phyloP scores from a whole-genome alignment of 192 early-diverging fungal genomes.

The Coemansia nantahalensis region DNA sequence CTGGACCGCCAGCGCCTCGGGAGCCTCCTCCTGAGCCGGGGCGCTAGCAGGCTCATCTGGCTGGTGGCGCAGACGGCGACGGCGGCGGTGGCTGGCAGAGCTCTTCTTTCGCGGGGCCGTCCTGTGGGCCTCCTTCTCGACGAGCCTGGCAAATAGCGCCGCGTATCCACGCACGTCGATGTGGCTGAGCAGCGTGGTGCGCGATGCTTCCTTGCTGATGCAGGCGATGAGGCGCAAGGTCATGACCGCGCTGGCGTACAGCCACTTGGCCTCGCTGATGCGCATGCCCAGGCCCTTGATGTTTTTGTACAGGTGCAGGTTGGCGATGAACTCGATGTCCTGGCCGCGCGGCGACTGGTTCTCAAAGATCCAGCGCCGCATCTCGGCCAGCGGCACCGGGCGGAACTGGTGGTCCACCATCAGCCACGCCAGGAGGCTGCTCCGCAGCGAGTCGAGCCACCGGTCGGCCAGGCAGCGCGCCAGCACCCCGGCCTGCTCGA shows the following conservation, averaged over 20 bases:
- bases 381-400: constrained; percentile 24
- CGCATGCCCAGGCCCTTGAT: constrained; percentile 30
- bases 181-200: constrained; percentile 14
- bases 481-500: constrained; percentile 6
- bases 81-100: not conserved
- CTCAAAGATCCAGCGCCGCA: constrained; percentile 44
- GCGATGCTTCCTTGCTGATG: not conserved
- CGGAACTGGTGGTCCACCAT: constrained; percentile 27
- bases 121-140: not conserved
- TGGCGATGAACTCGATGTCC: constrained; percentile 24
- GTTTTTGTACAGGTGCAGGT: constrained; percentile 32
- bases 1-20: too few species aligned
- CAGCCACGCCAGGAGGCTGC: constrained; percentile 13
- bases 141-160: constrained; percentile 1
- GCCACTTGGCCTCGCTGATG: constrained; percentile 36
- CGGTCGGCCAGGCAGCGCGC: constrained; percentile 29
- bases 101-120: too few species aligned
- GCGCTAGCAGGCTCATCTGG: too few species aligned
- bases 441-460: constrained; percentile 26
- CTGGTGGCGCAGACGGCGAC: too few species aligned
- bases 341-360: constrained; percentile 32
- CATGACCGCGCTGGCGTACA: constrained; percentile 41
- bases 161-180: constrained; percentile 4
- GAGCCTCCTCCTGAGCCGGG: too few species aligned
- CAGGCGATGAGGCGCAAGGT: constrained; percentile 25